Evolutionary conservation across 208 protist genomes (phyloP), one percentile per base, ranked within the genome.

Genomic region (Acanthamoeba healyi): DNA sequence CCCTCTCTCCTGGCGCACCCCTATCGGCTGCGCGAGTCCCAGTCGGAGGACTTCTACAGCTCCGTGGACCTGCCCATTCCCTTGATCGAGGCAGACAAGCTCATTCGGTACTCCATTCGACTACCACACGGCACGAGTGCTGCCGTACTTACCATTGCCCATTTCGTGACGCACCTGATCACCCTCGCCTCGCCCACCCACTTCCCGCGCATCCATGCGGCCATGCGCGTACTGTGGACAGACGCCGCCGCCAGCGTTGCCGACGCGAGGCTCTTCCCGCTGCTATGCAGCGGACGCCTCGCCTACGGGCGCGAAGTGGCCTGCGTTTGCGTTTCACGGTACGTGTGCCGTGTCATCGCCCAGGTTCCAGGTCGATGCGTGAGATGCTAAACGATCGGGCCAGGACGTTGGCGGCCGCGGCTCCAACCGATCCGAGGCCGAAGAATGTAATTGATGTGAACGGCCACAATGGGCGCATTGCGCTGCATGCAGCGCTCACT

Each of bases 41-140:
- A 93, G 34, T 81, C 87, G n/a, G 40, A 79, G 34, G 87, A 93
- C 61, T 93, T 93, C 32, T 93, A 93, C 34, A 34, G 44, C 40
- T 44, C 19, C 10, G 36, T 93, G 12, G 61, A 93, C 44, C 61
- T 93, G 24, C 87, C 87, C 26, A 79, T 93, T 54, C 87, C 87
- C 12, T 14, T 93, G 14, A 61, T 93, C 42, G 87, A 93, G 40
- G 87, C 87, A 19, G 87, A 93, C n/a, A 93, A 93, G n/a, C 17
- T 93, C 44, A 93, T 93, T 15, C 58, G 87, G 87, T 79, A 79
- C 17, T 5, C 34, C 26, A 19, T 51, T 15, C 29, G n/a, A 10
- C 10, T 7, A 9, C 63, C 10, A 17, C 29, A 19, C 34, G 0
- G 0, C n/a, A 9, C 24, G 15, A 7, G 7, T 15, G 4, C 46